Evolutionary conservation across 2,329 filamentous ascomycete species (phyloP).

Genomic region (Ophiostoma sp.): DNA sequence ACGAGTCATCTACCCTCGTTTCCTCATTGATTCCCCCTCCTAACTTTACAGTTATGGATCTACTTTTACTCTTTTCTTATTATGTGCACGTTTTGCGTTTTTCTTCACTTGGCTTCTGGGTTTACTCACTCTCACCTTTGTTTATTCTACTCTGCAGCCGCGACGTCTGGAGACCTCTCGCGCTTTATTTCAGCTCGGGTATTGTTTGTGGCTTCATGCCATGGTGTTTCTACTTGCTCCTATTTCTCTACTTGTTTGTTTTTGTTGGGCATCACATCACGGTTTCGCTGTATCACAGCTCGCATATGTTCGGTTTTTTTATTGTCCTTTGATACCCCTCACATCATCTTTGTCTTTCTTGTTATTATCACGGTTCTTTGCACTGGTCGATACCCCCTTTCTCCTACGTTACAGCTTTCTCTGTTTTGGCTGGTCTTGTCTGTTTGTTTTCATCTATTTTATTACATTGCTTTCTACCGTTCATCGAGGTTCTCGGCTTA

Average conservation of each 20-base stretch:
- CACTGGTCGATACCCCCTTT: constrained; percentile 12
- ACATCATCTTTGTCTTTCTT: constrained; percentile 20
- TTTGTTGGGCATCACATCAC: constrained; percentile 22
- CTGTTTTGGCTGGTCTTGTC: background rate
- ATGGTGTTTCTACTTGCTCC: background rate
- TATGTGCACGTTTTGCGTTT: background rate
- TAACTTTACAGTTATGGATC: background rate
- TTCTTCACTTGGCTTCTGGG: background rate
- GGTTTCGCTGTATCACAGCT: constrained; percentile 14
- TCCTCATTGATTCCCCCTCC: background rate
- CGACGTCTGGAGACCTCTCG: background rate
- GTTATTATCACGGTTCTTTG: constrained; percentile 3
- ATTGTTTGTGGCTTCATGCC: constrained; percentile 1
- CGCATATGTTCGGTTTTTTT: background rate
- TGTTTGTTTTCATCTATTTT: constrained; percentile 1
- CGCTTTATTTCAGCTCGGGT: background rate
- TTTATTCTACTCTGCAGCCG: constrained; percentile 6
- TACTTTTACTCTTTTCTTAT: background rate
- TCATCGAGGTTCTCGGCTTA: background rate
- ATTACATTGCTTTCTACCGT: background rate
- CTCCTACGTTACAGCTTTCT: constrained; percentile 1
- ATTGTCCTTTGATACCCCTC: constrained; percentile 26
- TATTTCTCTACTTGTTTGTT: constrained; percentile 6
- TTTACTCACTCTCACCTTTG: background rate
- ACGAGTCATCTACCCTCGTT: background rate